Percentiles rank a stretch among this genome's conserved stretches.
Conservation (phyloP, 179 eudicot genomes). For the Silene vulgaris region DNA sequence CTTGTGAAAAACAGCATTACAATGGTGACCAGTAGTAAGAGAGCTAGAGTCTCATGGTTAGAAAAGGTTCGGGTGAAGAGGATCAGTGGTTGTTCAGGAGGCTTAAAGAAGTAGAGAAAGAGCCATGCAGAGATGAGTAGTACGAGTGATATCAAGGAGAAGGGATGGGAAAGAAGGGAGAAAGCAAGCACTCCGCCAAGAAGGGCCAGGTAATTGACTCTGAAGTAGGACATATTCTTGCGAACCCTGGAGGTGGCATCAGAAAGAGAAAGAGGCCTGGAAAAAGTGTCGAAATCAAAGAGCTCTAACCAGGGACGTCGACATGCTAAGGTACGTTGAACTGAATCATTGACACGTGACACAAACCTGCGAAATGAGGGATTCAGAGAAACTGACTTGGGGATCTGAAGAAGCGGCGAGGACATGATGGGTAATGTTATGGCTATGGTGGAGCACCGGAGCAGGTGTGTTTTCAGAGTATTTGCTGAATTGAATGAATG, state of each 20-base stretch:
- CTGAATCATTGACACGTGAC: slow-evolving; percentile 28
- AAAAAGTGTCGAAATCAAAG: slow-evolving; percentile 35
- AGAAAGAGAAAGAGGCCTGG: slow-evolving; percentile 43
- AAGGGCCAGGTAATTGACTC: slow-evolving; percentile 37
- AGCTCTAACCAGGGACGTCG: slow-evolving; percentile 51
- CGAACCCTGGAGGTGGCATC: slow-evolving; percentile 37
- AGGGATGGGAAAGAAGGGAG: slow-evolving; percentile 41
- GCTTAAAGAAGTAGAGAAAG: slow-evolving; percentile 47
- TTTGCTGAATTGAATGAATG: neutral
- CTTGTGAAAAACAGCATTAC: slow-evolving; percentile 39
- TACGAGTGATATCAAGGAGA: slow-evolving; percentile 40
- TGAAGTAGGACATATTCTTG: slow-evolving; percentile 41
- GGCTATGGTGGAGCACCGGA: no score
- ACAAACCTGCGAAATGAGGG: slow-evolving; percentile 36
- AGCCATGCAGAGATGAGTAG: slow-evolving; percentile 45
- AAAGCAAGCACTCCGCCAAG: slow-evolving; percentile 33
- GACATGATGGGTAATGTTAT: slow-evolving; percentile 16
- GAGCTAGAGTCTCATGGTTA: slow-evolving; percentile 33
- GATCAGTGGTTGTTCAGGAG: slow-evolving; percentile 41
- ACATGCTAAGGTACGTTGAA: slow-evolving; percentile 31
- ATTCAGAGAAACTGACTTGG: slow-evolving; percentile 21
- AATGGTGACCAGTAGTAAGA: slow-evolving; percentile 26
- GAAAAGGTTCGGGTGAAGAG: slow-evolving; percentile 33
- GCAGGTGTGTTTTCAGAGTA: neutral
- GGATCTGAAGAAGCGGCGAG: slow-evolving; percentile 22